Percentiles rank a stretch among this genome's conserved stretches.
Evolutionary conservation across 352 stramenopile genomes (phyloP).

Genomic region (Plasmopara muralis): DNA sequence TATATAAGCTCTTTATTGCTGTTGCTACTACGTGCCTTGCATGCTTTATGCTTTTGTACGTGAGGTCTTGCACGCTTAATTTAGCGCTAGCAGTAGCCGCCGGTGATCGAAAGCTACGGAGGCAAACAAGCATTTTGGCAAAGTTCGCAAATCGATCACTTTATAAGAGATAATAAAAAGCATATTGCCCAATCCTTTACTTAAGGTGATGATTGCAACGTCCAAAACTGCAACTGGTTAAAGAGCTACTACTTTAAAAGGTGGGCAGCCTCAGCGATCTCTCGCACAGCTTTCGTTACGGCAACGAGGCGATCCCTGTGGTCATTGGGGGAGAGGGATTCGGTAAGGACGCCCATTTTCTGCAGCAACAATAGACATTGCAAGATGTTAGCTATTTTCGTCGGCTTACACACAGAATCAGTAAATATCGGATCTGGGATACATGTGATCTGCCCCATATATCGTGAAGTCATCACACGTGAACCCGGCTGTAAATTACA

Average conservation of each 20-base stretch:
- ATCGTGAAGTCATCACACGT: neutral
- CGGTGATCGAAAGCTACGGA: constrained; percentile 38
- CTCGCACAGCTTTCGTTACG: constrained; percentile 53
- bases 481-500: constrained; percentile 1
- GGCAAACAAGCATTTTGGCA: constrained; percentile 16
- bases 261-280: constrained; percentile 56
- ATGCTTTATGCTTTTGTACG: constrained; percentile 49
- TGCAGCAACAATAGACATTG: constrained; percentile 19
- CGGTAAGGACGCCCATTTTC: constrained; percentile 68
- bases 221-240: neutral
- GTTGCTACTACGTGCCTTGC: constrained; percentile 31
- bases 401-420: neutral
- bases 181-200: no score
- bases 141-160: constrained; percentile 21
- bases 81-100: constrained; percentile 16
- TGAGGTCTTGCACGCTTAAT: constrained; percentile 54
- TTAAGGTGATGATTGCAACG: neutral
- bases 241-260: constrained; percentile 24
- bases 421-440: constrained; percentile 11
- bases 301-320: constrained; percentile 51
- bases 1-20: constrained; percentile 12
- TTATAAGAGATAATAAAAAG: constrained; percentile 6
- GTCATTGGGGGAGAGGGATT: constrained; percentile 46
- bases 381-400: constrained; percentile 19
- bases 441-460: constrained; percentile 4